Percentiles rank a stretch among this genome's conserved stretches.
These are phyloP conservation scores for Puccinia hordei DNA, from an alignment of 1,284 basidiomycete genomes.

Conservation along the genomic window DNA sequence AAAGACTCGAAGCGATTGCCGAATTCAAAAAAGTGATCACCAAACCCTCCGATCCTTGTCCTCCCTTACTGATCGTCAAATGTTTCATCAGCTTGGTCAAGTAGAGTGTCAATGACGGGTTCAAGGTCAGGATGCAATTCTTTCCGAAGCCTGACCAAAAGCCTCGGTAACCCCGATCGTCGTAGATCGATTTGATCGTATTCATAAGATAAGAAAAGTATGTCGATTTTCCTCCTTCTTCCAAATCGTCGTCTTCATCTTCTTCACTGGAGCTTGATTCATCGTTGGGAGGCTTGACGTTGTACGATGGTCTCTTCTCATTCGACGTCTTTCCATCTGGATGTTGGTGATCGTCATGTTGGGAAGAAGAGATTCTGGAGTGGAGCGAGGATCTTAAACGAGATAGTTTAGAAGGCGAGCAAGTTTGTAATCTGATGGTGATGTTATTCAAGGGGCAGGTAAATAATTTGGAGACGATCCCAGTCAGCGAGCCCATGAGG, in stretches of 20 bases:
- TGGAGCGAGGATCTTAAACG: constrained; percentile 20
- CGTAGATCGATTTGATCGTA: constrained; percentile 58
- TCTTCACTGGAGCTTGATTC: constrained; percentile 54
- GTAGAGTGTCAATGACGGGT: constrained; percentile 61
- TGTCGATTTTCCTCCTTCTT: constrained; percentile 47
- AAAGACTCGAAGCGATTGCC: constrained; percentile 61
- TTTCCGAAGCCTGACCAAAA: constrained; percentile 61
- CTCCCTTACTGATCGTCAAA: background rate
- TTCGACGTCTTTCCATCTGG: constrained; percentile 1
- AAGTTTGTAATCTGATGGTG: constrained; percentile 62
- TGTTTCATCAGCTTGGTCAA: constrained; percentile 58
- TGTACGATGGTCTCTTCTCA: background rate
- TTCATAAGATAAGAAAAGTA: constrained; percentile 52
- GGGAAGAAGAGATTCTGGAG: background rate
- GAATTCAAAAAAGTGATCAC: constrained; percentile 61
- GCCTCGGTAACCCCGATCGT: constrained; percentile 59
- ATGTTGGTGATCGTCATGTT: constrained; percentile 33
- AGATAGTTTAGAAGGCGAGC: constrained; percentile 2
- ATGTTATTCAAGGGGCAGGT: constrained; percentile 63
- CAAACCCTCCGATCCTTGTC: constrained; percentile 54
- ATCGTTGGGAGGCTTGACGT: constrained; percentile 5
- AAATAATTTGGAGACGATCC: constrained; percentile 60
- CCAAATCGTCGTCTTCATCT: constrained; percentile 56
- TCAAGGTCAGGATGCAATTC: constrained; percentile 59
- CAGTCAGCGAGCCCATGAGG: constrained; percentile 61